Evolutionary conservation across 2,329 filamentous ascomycete genomes (phyloP).

Genomic region (Cryoendolithus antarcticus): DNA sequence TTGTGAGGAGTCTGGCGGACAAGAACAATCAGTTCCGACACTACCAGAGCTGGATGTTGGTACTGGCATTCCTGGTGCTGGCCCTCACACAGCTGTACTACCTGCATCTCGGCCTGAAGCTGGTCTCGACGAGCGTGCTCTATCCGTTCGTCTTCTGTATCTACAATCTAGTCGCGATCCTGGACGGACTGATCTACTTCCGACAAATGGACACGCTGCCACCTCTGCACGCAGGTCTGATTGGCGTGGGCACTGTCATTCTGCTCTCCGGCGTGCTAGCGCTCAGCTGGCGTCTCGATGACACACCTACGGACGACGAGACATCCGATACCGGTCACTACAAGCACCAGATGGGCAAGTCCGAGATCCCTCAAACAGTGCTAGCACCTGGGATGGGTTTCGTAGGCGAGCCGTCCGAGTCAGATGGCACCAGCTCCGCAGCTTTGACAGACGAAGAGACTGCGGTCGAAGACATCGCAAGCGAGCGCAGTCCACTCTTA

Average conservation of each 20-base stretch:
- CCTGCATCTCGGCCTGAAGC: slow-evolving; percentile 81
- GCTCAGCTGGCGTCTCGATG: slow-evolving; percentile 83
- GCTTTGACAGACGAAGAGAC: slow-evolving; percentile 14
- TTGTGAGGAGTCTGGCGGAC: slow-evolving; percentile 77
- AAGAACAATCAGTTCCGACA: slow-evolving; percentile 85
- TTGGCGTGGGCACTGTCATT: slow-evolving; percentile 75
- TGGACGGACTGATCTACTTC: slow-evolving; percentile 96
- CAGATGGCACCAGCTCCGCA: slow-evolving; percentile 14
- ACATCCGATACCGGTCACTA: slow-evolving; percentile 44
- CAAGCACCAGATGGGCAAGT: slow-evolving; percentile 17
- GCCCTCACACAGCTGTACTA: slow-evolving; percentile 91
- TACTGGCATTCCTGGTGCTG: slow-evolving; percentile 66
- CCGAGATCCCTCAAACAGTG: slow-evolving; percentile 45
- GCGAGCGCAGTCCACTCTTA: slow-evolving; percentile 13
- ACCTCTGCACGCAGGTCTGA: slow-evolving; percentile 62
- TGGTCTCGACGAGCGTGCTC: slow-evolving; percentile 88
- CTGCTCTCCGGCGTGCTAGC: slow-evolving; percentile 79
- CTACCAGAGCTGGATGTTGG: slow-evolving; percentile 89
- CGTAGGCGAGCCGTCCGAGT: slow-evolving; percentile 20
- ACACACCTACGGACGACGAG: slow-evolving; percentile 41
- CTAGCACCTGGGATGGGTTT: slow-evolving; percentile 69
- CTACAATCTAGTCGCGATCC: slow-evolving; percentile 97
- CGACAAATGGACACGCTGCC: slow-evolving; percentile 72
- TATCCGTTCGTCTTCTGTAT: slow-evolving; percentile 97
- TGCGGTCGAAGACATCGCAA: slow-evolving; percentile 10